Base-by-base conservation (phyloP, 2,329 filamentous ascomycete genomes). In the Pyrenophora seminiperda region DNA sequence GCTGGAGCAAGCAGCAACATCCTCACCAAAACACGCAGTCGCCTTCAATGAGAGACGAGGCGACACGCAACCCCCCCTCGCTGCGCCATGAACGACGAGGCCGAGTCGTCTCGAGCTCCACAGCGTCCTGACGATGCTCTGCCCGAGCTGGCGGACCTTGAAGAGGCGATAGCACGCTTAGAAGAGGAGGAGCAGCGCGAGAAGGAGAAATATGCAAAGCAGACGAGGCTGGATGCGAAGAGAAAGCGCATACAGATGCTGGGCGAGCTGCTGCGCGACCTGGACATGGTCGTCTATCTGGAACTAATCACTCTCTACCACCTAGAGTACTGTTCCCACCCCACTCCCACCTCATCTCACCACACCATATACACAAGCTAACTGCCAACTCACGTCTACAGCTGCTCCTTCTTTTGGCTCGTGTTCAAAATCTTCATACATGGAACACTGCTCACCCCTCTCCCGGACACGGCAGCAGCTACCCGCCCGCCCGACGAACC, bases 271-370 rank as follows among this genome's bases (percentile, higher is more conserved):
- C 74, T 85, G 53, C 77, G 79, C 47, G 78, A 80, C 60, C 69
- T 86, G 34, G 84, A 87, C 61, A 77, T 83, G 59, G 63, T 84
- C 39, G 78, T 85, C 47, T 86, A 84, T 71, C 80, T 83, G 66
- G 76, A 87, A 73, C 73, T 87, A 51, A 82, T 83, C 30, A 77
- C 79, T 6, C 70, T 85, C 50, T 87, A 87, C 69, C 83, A 86
- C 67, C 78, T 85, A 71, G 84, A 87, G 83, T 85, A 76, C 62
- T 80, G 63, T 29, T n/a, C 24, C 29, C 6, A 5, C 2, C 5
- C 34, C 42, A n/a, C n/a, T n/a, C n/a, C n/a, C n/a, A n/a, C n/a
- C n/a, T n/a, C n/a, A n/a, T n/a, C n/a, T n/a, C n/a, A n/a, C n/a
- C n/a, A n/a, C 17, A 24, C 27, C 48, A 31, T 33, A 27, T 19